Evolutionary conservation across 192 early-diverging fungal genomes (phyloP).

Genomic region (Phlyctochytrium planicorne): DNA sequence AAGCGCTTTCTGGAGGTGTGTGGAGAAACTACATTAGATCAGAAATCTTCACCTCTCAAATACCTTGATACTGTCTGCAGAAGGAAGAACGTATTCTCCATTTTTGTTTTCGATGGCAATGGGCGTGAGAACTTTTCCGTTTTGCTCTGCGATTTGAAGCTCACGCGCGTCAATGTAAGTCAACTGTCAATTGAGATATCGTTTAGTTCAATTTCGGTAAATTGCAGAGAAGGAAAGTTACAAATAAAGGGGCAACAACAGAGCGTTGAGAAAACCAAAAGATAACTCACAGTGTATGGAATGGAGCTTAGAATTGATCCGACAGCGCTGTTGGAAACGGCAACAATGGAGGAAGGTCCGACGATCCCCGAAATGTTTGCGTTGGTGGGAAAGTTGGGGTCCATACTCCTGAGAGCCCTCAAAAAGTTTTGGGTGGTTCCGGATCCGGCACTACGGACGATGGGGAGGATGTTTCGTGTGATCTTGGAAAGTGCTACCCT

Average conservation of each 20-base stretch:
- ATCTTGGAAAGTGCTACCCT: neutral
- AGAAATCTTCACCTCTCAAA: no score
- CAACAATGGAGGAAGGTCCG: slow-evolving; percentile 5
- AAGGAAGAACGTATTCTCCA: neutral
- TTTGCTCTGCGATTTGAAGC: neutral
- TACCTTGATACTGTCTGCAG: neutral
- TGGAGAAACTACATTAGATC: no score
- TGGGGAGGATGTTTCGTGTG: neutral
- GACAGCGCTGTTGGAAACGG: slow-evolving; percentile 14
- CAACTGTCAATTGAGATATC: no score
- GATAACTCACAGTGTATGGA: slow-evolving; percentile 10
- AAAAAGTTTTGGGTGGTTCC: slow-evolving; percentile 18
- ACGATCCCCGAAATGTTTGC: neutral
- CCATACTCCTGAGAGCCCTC: slow-evolving; percentile 13
- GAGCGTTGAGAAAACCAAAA: no score
- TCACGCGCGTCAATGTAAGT: slow-evolving; percentile 21
- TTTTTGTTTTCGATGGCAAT: neutral
- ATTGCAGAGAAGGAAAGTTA: no score
- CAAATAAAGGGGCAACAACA: no score
- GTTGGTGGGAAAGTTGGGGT: slow-evolving; percentile 8
- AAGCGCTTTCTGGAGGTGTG: no score
- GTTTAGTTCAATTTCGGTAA: no score
- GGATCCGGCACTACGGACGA: slow-evolving; percentile 14
- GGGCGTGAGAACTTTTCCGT: no score
- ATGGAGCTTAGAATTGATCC: slow-evolving; percentile 5